A percentile compares a stretch with the other conserved stretches of the same genome.
These are phyloP conservation scores for Chiua virens DNA, from an alignment of 768 basidiomycete genomes.

Conservation along the genomic window DNA sequence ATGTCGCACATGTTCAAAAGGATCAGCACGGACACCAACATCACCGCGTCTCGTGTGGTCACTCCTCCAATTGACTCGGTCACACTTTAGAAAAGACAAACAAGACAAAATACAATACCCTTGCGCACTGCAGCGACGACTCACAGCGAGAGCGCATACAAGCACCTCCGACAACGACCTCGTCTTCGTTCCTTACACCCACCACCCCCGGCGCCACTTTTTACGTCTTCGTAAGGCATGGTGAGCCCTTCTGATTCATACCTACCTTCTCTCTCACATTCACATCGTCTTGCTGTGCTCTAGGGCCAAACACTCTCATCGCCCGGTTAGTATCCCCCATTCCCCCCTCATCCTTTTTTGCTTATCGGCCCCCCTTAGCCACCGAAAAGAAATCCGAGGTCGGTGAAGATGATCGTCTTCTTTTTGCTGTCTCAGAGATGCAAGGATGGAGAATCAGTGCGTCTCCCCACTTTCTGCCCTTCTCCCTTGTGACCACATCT, in stretches of 20 bases:
- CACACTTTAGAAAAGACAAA: constrained; percentile 25
- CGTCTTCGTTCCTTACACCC: constrained; percentile 6
- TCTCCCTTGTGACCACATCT: constrained; percentile 1
- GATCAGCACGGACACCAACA: constrained; percentile 2
- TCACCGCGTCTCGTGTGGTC: too few relatives aligned
- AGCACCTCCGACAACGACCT: constrained; percentile 1
- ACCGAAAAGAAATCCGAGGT: constrained; percentile 78
- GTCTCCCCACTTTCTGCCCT: constrained; percentile 34
- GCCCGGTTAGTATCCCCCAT: constrained; percentile 53
- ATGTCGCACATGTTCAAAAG: not conserved
- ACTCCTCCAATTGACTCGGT: too few relatives aligned
- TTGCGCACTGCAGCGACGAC: constrained; percentile 8
- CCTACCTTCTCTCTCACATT: constrained; percentile 2
- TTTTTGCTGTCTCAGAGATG: constrained; percentile 91
- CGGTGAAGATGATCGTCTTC: constrained; percentile 67
- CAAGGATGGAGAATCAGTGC: constrained; percentile 98
- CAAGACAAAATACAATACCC: constrained; percentile 32
- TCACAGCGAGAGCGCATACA: constrained; percentile 14
- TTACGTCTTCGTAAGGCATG: constrained; percentile 33
- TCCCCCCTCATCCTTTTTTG: not conserved
- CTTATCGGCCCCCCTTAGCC: constrained; percentile 43
- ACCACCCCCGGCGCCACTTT: constrained; percentile 4
- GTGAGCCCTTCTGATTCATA: constrained; percentile 16
- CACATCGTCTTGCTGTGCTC: constrained; percentile 4
- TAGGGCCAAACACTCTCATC: constrained; percentile 87